Conservation (phyloP, 2,329 filamentous ascomycete species). For the Cladobotryum mycophilum region DNA sequence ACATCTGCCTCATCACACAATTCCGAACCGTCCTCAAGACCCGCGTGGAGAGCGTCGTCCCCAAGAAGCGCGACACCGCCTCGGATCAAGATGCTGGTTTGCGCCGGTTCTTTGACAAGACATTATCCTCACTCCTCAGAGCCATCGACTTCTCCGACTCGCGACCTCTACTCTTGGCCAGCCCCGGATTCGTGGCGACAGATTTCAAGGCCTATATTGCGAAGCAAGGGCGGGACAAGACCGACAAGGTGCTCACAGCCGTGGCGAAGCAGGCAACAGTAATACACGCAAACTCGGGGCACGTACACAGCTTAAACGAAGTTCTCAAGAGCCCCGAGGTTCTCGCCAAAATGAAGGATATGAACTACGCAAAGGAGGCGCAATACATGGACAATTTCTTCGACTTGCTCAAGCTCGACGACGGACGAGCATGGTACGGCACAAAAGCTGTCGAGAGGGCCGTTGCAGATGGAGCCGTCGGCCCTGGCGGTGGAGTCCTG, state of each 20-base stretch:
- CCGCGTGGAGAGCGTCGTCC: slow-evolving; percentile 56
- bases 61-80: slow-evolving; percentile 59
- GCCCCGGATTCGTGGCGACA: slow-evolving; percentile 78
- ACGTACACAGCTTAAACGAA: slow-evolving; percentile 82
- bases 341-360: slow-evolving; percentile 69
- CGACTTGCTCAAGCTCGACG: slow-evolving; percentile 70
- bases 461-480: slow-evolving; percentile 81
- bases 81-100: slow-evolving; percentile 65
- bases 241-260: slow-evolving; percentile 62
- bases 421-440: slow-evolving; percentile 88
- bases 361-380: slow-evolving; percentile 81
- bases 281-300: slow-evolving; percentile 78
- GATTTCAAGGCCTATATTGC: slow-evolving; percentile 71
- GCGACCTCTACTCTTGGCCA: slow-evolving; percentile 75
- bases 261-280: slow-evolving; percentile 61
- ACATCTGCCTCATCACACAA: slow-evolving; percentile 77
- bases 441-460: slow-evolving; percentile 74
- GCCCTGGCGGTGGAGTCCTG: slow-evolving; percentile 75
- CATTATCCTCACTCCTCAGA: slow-evolving; percentile 66
- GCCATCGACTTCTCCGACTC: slow-evolving; percentile 68
- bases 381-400: slow-evolving; percentile 79
- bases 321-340: slow-evolving; percentile 78
- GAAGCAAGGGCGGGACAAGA: slow-evolving; percentile 50
- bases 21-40: slow-evolving; percentile 67
- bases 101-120: slow-evolving; percentile 68